Conservation (phyloP, 345 rosid species). For the Jatropha curcas region DNA sequence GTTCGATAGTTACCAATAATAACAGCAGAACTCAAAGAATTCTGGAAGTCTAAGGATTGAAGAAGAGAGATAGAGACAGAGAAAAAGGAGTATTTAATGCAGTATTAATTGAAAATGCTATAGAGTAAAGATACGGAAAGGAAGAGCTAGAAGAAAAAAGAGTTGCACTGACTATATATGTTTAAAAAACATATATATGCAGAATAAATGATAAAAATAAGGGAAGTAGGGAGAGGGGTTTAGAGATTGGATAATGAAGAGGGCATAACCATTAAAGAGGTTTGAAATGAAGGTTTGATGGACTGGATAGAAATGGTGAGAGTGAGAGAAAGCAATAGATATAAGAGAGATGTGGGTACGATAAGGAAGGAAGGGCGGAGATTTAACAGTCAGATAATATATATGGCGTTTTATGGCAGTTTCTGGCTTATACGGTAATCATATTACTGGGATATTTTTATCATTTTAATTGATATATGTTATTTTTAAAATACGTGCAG, state of each 20-base stretch:
- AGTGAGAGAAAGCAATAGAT: constrained; percentile 17
- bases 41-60: constrained; percentile 18
- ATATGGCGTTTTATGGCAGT: constrained; percentile 57
- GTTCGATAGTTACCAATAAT: constrained; percentile 29
- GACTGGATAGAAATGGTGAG: constrained; percentile 22
- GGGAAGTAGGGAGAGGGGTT: not conserved
- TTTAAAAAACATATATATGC: not conserved
- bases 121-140: too few relatives aligned
- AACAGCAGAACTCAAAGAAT: constrained; percentile 17
- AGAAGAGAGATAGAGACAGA: constrained; percentile 14
- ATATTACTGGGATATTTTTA: not conserved
- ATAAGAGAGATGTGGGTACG: constrained; percentile 46
- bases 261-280: constrained; percentile 8
- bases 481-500: not conserved
- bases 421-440: constrained; percentile 33
- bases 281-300: constrained; percentile 21
- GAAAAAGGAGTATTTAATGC: constrained; percentile 20
- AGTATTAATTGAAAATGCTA: not conserved
- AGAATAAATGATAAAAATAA: not conserved
- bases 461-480: not conserved
- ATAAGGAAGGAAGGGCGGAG: constrained; percentile 99
- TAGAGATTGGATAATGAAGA: constrained; percentile 28
- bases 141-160: too few relatives aligned
- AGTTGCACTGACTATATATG: constrained; percentile 7
- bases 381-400: constrained; percentile 59